These are phyloP conservation scores for Cordyceps fumosorosea DNA, from an alignment of 2,329 filamentous ascomycete genomes.

Conservation along the genomic window DNA sequence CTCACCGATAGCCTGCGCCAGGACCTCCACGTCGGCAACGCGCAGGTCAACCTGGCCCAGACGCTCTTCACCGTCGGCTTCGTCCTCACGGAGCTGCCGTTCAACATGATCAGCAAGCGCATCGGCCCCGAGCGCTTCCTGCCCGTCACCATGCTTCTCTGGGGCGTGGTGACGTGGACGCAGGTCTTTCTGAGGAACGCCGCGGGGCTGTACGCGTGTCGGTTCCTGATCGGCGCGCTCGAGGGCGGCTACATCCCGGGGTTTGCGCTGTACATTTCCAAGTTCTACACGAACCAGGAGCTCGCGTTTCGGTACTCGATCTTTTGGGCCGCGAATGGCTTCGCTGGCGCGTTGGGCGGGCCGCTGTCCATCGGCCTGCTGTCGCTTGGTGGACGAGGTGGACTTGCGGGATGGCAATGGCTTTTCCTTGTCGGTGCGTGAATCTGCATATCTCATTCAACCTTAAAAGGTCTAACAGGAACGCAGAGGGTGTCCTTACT, in stretches of 20 bases:
- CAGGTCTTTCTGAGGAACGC: slow-evolving; percentile 24
- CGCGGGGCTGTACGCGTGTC: slow-evolving; percentile 19
- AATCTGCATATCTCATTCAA: fast-evolving
- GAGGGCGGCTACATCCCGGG: slow-evolving; percentile 28
- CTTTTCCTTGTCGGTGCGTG: slow-evolving; percentile 23
- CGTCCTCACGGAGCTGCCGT: slow-evolving; percentile 34
- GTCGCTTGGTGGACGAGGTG: slow-evolving; percentile 20
- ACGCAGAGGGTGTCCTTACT: slow-evolving; percentile 22
- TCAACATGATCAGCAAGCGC: slow-evolving; percentile 24
- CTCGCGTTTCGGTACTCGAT: slow-evolving; percentile 23
- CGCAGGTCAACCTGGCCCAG: slow-evolving; percentile 46
- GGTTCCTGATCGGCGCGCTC: slow-evolving; percentile 25
- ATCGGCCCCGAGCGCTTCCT: slow-evolving; percentile 24
- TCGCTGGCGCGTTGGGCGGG: slow-evolving; percentile 23
- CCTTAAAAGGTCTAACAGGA: background rate
- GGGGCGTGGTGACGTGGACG: slow-evolving; percentile 24
- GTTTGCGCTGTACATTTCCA: slow-evolving; percentile 25
- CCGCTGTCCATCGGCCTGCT: slow-evolving; percentile 23
- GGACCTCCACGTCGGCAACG: slow-evolving; percentile 42
- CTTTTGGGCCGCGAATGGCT: slow-evolving; percentile 25
- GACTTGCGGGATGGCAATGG: slow-evolving; percentile 26
- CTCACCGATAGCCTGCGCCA: slow-evolving; percentile 43
- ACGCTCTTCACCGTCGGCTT: slow-evolving; percentile 44
- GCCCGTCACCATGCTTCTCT: slow-evolving; percentile 24
- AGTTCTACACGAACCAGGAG: slow-evolving; percentile 25